These are phyloP conservation scores for Thelephora terrestris DNA, from an alignment of 1,284 basidiomycete species.

Conservation along the genomic window DNA sequence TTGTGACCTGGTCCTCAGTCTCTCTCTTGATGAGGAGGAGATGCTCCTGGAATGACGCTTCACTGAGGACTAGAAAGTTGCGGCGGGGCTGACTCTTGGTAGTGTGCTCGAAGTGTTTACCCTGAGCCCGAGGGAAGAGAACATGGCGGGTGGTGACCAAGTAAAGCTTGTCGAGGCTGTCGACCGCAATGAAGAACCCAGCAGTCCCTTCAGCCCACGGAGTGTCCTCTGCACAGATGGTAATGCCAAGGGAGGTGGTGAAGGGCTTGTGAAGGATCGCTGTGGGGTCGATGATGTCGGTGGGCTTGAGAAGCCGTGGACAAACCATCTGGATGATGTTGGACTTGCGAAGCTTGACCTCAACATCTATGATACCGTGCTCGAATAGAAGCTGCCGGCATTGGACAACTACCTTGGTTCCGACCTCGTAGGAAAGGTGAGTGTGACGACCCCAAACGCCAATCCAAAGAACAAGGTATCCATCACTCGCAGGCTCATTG, in stretches of 20 bases:
- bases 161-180: constrained; percentile 17
- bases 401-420: constrained; percentile 4
- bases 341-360: constrained; percentile 12
- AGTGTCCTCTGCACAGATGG: constrained; percentile 8
- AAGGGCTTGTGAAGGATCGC: constrained; percentile 11
- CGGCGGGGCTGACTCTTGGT: constrained; percentile 9
- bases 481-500: constrained; percentile 6
- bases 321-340: constrained; percentile 2
- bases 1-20: constrained; percentile 8
- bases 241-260: constrained; percentile 13
- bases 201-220: constrained; percentile 9
- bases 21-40: constrained; percentile 11
- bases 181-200: constrained; percentile 8
- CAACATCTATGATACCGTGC: constrained; percentile 10
- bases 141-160: constrained; percentile 19
- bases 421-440: constrained; percentile 7
- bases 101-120: constrained; percentile 12
- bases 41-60: constrained; percentile 9
- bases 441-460: constrained; percentile 10
- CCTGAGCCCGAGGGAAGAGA: constrained; percentile 15
- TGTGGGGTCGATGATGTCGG: constrained; percentile 1
- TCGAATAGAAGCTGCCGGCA: constrained; percentile 8
- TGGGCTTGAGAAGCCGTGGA: constrained; percentile 4
- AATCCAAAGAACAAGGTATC: constrained; percentile 6
- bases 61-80: constrained; percentile 19